Evolutionary conservation across 2,329 filamentous ascomycete genomes (phyloP).

Genomic region (Xylariaceae sp.): DNA sequence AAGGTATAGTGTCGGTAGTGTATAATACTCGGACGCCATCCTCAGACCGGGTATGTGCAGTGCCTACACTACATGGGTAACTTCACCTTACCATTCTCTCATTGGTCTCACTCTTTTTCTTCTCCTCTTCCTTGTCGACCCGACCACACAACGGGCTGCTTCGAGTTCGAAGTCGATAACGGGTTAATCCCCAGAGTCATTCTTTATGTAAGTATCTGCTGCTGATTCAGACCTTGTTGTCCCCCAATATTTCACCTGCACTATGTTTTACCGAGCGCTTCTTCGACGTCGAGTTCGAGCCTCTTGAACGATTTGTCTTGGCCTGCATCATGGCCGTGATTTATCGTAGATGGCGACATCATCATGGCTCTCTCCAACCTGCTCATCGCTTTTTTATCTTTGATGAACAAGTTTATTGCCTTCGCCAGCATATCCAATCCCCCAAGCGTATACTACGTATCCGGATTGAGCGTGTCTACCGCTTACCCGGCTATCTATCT

Average conservation of each 20-base stretch:
- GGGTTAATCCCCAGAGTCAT: neutral
- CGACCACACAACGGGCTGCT: neutral
- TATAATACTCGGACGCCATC: neutral
- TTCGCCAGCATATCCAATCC: neutral
- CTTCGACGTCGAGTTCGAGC: neutral
- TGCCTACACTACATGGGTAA: neutral
- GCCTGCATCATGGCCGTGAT: neutral
- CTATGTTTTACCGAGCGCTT: neutral
- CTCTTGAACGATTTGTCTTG: neutral
- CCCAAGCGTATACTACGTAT: neutral
- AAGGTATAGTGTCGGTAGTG: neutral
- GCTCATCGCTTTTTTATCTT: neutral
- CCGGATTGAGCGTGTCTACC: neutral
- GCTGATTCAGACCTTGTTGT: neutral
- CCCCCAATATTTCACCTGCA: neutral
- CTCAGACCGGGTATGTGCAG: neutral
- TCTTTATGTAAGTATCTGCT: neutral
- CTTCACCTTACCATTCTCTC: neutral
- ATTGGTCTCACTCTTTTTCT: neutral
- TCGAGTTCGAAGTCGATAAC: neutral
- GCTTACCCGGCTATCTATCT: neutral
- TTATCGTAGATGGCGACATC: neutral
- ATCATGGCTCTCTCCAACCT: neutral
- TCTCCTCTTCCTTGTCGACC: neutral
- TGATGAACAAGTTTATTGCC: neutral